Evolutionary conservation across 208 protist genomes (phyloP), one percentile per base, ranked within the genome.

Genomic region (Strigomonas culicis): DNA sequence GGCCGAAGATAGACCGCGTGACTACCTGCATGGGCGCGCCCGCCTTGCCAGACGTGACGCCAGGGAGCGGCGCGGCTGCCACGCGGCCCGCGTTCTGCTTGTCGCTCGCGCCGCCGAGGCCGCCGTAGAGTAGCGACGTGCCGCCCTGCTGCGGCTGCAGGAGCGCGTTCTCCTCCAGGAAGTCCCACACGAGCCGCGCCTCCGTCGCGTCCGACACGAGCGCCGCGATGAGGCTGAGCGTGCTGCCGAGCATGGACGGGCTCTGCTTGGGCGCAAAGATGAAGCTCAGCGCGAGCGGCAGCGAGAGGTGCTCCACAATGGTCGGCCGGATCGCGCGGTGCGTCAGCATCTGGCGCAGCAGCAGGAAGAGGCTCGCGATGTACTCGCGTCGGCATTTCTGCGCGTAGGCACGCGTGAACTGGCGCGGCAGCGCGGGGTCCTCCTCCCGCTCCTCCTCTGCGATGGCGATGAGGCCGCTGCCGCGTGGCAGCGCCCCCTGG

Each of bases 311-410:
- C 31, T 77, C 34, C 32, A 61, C 59, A 28, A 92, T 77, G 2
- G 66, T 57, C 8, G 76, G 62, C 13, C 72, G 79, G 10, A 93
- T 69, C 7, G 69, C 47, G 0, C 77, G 80, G 63, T 90, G 78
- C 1, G 69, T 72, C n/a, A 82, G 77, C 25, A 91, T 66, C 66
- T 95, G 86, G 0, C 86, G 84, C 52, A 95, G 72, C 21, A 95
- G 59, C 39, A 90, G 68, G 59, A 95, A 92, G 31, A 93, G 77
- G 60, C 81, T 84, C 19, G 77, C 59, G 27, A 92, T 76, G 72
- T 78, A 95, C 27, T 51, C 52, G 22, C 81, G 78, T 52, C 92
- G 86, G 49, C 79, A 84, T 66, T 72, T 79, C 34, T 63, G 47
- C 21, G 74, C 47, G 70, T 90, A 90, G n/a, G 57, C 62, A 2